Evolutionary conservation across 129 eudicot species (phyloP).

Genomic region (Heracleum sosnowskyi): DNA sequence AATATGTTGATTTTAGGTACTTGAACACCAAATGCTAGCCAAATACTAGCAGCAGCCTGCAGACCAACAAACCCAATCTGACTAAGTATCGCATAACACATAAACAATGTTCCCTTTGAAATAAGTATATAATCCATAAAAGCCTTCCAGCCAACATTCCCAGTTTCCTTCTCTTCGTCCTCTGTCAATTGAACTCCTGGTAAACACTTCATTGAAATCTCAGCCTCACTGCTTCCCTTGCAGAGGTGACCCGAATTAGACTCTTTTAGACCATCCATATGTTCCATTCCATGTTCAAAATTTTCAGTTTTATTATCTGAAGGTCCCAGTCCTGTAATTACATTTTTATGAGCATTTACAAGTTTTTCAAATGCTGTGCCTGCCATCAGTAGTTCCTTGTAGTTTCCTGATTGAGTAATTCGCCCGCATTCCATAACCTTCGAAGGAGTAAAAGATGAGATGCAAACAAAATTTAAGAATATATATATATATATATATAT

Average conservation of each 20-base stretch:
- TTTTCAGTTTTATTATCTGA: conserved; percentile 16
- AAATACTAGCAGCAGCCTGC: conserved; percentile 60
- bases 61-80: conserved; percentile 38
- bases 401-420: conserved; percentile 63
- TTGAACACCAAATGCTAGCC: conserved; percentile 59
- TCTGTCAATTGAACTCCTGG: conserved; percentile 52
- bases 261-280: conserved; percentile 1
- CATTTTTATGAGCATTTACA: conserved; percentile 7
- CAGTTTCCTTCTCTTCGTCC: conserved; percentile 54
- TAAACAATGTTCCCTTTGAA: conserved; percentile 29
- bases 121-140: conserved; percentile 41
- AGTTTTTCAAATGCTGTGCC: conserved; percentile 5
- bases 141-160: conserved; percentile 50
- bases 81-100: conserved; percentile 16
- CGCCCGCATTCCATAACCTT: conserved; percentile 70
- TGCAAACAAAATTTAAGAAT: background rate
- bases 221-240: conserved; percentile 34
- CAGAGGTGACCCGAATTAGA: conserved; percentile 8
- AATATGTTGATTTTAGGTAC: conserved; percentile 27
- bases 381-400: conserved; percentile 23
- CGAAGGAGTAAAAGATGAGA: background rate
- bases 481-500: no score
- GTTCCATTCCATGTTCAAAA: background rate
- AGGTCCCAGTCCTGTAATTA: conserved; percentile 36
- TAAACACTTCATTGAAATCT: conserved; percentile 14